phyloP scores from a whole-genome alignment of 2,329 filamentous ascomycete genomes.

The Erysiphe pulchra region DNA sequence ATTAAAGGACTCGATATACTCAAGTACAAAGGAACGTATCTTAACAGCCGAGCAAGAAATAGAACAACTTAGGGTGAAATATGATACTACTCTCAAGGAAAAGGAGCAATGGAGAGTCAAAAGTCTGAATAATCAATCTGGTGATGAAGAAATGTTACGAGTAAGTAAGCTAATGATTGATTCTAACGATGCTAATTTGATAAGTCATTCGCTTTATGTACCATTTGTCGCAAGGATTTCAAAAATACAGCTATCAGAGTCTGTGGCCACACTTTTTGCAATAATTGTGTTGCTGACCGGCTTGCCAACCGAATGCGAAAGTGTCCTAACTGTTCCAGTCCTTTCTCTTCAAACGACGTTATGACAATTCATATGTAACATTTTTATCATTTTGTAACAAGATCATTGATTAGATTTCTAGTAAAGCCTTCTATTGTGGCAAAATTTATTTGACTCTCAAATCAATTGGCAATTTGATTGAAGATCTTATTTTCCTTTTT shows the following conservation, averaged over 20 bases:
- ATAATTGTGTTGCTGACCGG: constrained; percentile 68
- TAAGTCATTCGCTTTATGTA: constrained; percentile 58
- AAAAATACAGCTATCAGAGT: constrained; percentile 86
- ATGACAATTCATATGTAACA: constrained; percentile 39
- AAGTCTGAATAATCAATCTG: constrained; percentile 52
- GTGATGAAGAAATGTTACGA: constrained; percentile 64
- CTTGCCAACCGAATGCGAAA: constrained; percentile 78
- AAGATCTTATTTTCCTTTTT: too few relatives aligned
- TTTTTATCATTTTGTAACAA: too few relatives aligned
- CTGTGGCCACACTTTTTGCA: constrained; percentile 88
- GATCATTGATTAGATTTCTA: too few relatives aligned
- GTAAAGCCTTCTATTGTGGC: too few relatives aligned
- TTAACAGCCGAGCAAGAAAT: constrained; percentile 45
- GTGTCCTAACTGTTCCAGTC: constrained; percentile 78
- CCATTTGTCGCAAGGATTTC: constrained; percentile 76
- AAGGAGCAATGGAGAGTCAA: constrained; percentile 69
- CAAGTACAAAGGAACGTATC: constrained; percentile 27
- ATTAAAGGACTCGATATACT: constrained; percentile 40
- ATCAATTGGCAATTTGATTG: too few relatives aligned
- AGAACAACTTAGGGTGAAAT: constrained; percentile 51
- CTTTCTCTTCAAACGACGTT: constrained; percentile 75
- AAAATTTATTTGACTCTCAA: too few relatives aligned
- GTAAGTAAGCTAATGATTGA: constrained; percentile 27
- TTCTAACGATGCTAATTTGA: constrained; percentile 12
- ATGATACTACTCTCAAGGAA: constrained; percentile 59